Conservation (phyloP, 1,139 yeast genomes). For the Scheffersomyces quercinus region DNA sequence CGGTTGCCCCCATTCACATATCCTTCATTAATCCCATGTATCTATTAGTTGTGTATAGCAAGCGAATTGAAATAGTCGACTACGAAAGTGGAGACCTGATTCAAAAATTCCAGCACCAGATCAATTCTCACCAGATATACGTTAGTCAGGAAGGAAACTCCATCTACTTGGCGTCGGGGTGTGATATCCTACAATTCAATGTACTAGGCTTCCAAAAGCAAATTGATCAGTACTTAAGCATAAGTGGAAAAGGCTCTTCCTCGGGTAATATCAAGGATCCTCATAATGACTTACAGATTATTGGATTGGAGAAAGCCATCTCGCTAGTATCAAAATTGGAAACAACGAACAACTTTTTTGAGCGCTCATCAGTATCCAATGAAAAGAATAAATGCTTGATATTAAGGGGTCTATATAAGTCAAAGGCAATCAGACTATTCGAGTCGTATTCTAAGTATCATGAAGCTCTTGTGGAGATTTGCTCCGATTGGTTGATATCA, state of each 20-base stretch:
- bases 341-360: slow-evolving; percentile 25
- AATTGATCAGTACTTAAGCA: slow-evolving; percentile 37
- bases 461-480: slow-evolving; percentile 42
- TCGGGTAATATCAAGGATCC: slow-evolving; percentile 25
- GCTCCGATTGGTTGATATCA: slow-evolving; percentile 45
- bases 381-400: slow-evolving; percentile 32
- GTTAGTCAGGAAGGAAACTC: slow-evolving; percentile 14
- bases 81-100: slow-evolving; percentile 42
- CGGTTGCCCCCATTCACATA: slow-evolving; percentile 30
- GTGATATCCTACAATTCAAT: slow-evolving; percentile 31
- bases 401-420: slow-evolving; percentile 33
- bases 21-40: slow-evolving; percentile 47
- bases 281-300: slow-evolving; percentile 28
- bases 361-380: slow-evolving; percentile 13
- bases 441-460: slow-evolving; percentile 38
- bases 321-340: slow-evolving; percentile 29
- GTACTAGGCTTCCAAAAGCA: slow-evolving; percentile 39
- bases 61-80: slow-evolving; percentile 48
- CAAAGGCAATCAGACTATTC: slow-evolving; percentile 35
- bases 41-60: slow-evolving; percentile 38
- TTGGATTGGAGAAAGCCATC: slow-evolving; percentile 41
- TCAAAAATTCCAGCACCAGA: slow-evolving; percentile 40
- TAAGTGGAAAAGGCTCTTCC: slow-evolving; percentile 22
- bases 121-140: slow-evolving; percentile 24
- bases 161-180: slow-evolving; percentile 27